phyloP scores from a whole-genome alignment of 2,329 filamentous ascomycete genomes.

The Phaeomoniella chlamydospora region DNA sequence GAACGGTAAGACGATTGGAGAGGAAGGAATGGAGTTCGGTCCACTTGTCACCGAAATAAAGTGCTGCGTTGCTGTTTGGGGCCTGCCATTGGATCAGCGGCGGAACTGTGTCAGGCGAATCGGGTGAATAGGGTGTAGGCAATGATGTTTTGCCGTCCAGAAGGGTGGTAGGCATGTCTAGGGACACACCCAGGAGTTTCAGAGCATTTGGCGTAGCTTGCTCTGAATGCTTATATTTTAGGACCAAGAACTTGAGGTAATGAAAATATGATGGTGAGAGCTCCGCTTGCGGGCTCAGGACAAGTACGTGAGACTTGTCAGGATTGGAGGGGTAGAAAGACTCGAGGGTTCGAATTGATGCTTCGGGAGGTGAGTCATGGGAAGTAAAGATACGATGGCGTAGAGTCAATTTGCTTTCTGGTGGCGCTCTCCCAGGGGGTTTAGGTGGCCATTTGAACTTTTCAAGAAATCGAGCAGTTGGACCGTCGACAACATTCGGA shows the following conservation, averaged over 20 bases:
- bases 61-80: constrained; percentile 65
- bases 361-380: constrained; percentile 50
- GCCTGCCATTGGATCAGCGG: constrained; percentile 72
- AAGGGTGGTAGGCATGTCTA: constrained; percentile 50
- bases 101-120: constrained; percentile 9
- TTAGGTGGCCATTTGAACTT: constrained; percentile 53
- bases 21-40: constrained; percentile 70
- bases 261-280: constrained; percentile 72
- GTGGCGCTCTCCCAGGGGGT: constrained; percentile 30
- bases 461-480: constrained; percentile 48
- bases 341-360: constrained; percentile 64
- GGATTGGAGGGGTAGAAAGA: constrained; percentile 67
- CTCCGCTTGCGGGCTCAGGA: constrained; percentile 70
- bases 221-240: constrained; percentile 64
- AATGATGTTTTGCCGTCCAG: constrained; percentile 47
- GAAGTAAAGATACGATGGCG: constrained; percentile 56
- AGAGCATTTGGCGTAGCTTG: constrained; percentile 27
- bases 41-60: constrained; percentile 82
- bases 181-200: constrained; percentile 61
- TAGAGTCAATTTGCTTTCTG: constrained; percentile 42
- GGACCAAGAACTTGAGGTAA: constrained; percentile 63
- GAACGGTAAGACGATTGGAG: constrained; percentile 38
- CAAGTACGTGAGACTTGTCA: constrained; percentile 57
- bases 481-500: constrained; percentile 52
- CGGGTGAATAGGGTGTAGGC: constrained; percentile 21